Evolutionary conservation across 495 filamentous ascomycete genomes (phyloP).

Genomic region (Daldinia loculata): DNA sequence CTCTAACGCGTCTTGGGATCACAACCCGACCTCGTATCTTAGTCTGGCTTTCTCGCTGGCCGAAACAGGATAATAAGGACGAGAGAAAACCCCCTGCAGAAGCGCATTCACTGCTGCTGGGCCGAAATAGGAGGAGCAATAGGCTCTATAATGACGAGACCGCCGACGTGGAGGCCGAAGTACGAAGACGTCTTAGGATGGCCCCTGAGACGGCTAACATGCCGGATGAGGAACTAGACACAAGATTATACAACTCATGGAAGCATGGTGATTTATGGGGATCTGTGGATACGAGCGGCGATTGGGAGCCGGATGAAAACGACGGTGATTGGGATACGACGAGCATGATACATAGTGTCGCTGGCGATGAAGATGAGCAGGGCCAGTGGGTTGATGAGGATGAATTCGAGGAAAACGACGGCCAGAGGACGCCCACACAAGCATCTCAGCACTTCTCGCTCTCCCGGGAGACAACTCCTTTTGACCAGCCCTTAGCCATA

Average conservation of each 20-base stretch:
- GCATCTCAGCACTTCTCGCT: conserved; percentile 49
- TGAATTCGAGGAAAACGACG: conserved; percentile 51
- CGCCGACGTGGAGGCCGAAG: conserved; percentile 70
- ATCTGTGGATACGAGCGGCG: conserved; percentile 75
- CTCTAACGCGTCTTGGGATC: conserved; percentile 69
- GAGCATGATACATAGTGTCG: conserved; percentile 38
- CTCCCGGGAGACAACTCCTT: conserved; percentile 66
- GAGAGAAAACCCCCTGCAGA: conserved; percentile 30
- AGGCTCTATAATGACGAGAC: conserved; percentile 44
- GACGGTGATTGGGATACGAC: conserved; percentile 66
- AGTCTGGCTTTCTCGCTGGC: conserved; percentile 57
- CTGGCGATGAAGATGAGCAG: conserved; percentile 49
- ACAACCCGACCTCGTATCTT: conserved; percentile 70
- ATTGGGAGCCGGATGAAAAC: conserved; percentile 60
- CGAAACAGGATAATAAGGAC: conserved; percentile 47
- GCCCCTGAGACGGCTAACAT: conserved; percentile 32
- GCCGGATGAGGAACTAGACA: conserved; percentile 72
- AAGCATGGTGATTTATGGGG: conserved; percentile 83
- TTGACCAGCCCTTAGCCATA: conserved; percentile 72
- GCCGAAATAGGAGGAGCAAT: conserved; percentile 12
- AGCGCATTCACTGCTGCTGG: conserved; percentile 13
- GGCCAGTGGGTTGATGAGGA: conserved; percentile 49
- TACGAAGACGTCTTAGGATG: conserved; percentile 63
- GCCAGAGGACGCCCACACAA: conserved; percentile 80
- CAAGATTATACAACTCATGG: conserved; percentile 82